These are phyloP conservation scores for Glonium stellatum DNA, from an alignment of 495 filamentous ascomycete genomes.

Conservation along the genomic window DNA sequence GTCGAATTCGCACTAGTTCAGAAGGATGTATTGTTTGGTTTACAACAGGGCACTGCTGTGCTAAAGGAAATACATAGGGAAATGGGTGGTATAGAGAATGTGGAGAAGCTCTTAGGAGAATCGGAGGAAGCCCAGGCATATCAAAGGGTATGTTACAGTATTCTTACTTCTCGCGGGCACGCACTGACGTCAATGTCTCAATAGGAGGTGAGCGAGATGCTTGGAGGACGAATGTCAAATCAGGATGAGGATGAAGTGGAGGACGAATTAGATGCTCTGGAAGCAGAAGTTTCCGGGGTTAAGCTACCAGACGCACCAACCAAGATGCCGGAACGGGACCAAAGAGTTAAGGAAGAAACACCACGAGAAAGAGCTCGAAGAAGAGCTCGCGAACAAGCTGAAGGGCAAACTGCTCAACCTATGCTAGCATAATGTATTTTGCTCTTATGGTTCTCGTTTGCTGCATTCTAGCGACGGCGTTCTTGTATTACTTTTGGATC, in stretches of 20 bases:
- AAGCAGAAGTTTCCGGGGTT: slow-evolving; percentile 52
- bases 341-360: slow-evolving; percentile 25
- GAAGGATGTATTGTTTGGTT: slow-evolving; percentile 86
- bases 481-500: not conserved
- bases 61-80: slow-evolving; percentile 85
- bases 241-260: slow-evolving; percentile 98
- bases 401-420: slow-evolving; percentile 16
- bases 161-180: not conserved
- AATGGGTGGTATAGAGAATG: slow-evolving; percentile 90
- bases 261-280: slow-evolving; percentile 78
- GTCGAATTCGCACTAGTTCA: slow-evolving; percentile 94
- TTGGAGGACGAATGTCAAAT: slow-evolving; percentile 75
- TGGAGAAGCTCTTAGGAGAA: slow-evolving; percentile 91
- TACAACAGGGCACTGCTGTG: slow-evolving; percentile 87
- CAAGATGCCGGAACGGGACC: slow-evolving; percentile 30
- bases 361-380: slow-evolving; percentile 28
- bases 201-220: slow-evolving; percentile 85
- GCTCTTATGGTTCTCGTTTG: not conserved
- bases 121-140: slow-evolving; percentile 81
- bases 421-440: slow-evolving; percentile 27
- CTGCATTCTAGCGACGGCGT: slow-evolving; percentile 21
- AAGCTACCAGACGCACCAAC: slow-evolving; percentile 57
- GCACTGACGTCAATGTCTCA: not conserved
- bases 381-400: slow-evolving; percentile 26
- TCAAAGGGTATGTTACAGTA: slow-evolving; percentile 56